These are phyloP conservation scores for Scheffersomyces illinoinensis DNA, from an alignment of 1,139 yeast species.

Conservation along the genomic window DNA sequence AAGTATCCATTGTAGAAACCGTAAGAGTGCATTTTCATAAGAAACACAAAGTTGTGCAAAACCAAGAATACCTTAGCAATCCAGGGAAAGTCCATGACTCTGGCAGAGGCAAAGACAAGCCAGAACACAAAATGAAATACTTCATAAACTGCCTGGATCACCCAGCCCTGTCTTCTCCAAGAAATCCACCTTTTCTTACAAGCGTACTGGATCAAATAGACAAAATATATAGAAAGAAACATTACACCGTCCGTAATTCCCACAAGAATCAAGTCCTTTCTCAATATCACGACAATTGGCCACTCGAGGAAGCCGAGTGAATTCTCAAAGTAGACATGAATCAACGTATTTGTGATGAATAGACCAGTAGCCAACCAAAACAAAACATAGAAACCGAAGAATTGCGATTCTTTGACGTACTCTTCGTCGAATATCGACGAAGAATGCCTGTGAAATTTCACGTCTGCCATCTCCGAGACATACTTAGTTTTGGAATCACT, in stretches of 20 bases:
- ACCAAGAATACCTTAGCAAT: conserved; percentile 80
- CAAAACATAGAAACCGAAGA: conserved; percentile 66
- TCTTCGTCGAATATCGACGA: conserved; percentile 53
- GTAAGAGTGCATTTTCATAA: conserved; percentile 93
- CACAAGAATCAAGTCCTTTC: conserved; percentile 58
- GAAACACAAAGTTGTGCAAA: conserved; percentile 77
- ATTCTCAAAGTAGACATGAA: conserved; percentile 38
- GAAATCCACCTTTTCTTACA: conserved; percentile 42
- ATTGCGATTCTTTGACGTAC: conserved; percentile 40
- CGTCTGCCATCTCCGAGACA: conserved; percentile 44
- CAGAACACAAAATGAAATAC: conserved; percentile 48
- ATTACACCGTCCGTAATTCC: conserved; percentile 69
- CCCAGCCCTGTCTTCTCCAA: conserved; percentile 68
- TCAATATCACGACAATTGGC: conserved; percentile 52
- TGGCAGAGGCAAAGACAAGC: conserved; percentile 52
- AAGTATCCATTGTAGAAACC: conserved; percentile 87
- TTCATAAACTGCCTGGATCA: conserved; percentile 59
- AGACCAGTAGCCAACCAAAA: conserved; percentile 69
- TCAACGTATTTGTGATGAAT: conserved; percentile 47
- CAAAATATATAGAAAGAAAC: conserved; percentile 64
- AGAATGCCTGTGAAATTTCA: conserved; percentile 38
- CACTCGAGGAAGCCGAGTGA: conserved; percentile 35
- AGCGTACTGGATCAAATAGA: conserved; percentile 54
- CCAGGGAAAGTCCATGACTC: conserved; percentile 65
- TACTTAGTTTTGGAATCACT: conserved; percentile 6